Evolutionary conservation across 805 yeast species (phyloP).

Genomic region (Starmerella gropengiesseri): DNA sequence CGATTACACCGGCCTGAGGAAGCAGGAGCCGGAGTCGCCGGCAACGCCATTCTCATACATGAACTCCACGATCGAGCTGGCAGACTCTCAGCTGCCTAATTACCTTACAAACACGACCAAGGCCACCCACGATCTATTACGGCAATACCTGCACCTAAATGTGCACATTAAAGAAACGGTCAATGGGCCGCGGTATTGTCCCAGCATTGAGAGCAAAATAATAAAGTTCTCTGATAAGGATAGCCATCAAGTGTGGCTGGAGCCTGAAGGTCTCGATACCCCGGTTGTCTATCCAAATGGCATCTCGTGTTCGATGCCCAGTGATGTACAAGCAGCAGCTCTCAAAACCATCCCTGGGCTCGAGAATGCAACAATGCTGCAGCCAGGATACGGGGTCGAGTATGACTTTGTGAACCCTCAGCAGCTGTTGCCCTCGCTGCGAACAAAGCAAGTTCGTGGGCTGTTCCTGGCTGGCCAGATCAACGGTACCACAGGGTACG

Average conservation of each 20-base stretch:
- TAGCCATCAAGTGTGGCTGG: constrained; percentile 82
- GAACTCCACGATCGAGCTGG: constrained; percentile 55
- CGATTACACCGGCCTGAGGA: constrained; percentile 49
- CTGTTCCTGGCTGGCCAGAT: constrained; percentile 91
- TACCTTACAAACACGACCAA: constrained; percentile 71
- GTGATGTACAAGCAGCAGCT: constrained; percentile 70
- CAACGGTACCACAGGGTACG: constrained; percentile 97
- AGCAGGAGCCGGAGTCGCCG: constrained; percentile 70
- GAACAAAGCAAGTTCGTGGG: constrained; percentile 70
- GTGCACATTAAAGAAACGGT: constrained; percentile 89
- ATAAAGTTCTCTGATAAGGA: constrained; percentile 66
- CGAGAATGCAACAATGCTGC: constrained; percentile 75
- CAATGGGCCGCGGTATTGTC: constrained; percentile 95
- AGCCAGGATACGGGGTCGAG: constrained; percentile 98
- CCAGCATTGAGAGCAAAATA: constrained; percentile 85
- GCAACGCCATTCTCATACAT: constrained; percentile 85
- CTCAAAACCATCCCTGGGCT: constrained; percentile 75
- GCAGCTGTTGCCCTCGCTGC: constrained; percentile 64
- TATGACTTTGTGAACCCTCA: constrained; percentile 94
- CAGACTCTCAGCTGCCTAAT: constrained; percentile 51
- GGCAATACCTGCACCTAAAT: constrained; percentile 63
- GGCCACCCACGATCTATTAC: constrained; percentile 57
- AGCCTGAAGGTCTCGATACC: constrained; percentile 87
- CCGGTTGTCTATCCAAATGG: constrained; percentile 94
- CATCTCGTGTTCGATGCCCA: constrained; percentile 92